Evolutionary conservation across 805 yeast species (phyloP).

Genomic region (Starmerella sirachaensis): DNA sequence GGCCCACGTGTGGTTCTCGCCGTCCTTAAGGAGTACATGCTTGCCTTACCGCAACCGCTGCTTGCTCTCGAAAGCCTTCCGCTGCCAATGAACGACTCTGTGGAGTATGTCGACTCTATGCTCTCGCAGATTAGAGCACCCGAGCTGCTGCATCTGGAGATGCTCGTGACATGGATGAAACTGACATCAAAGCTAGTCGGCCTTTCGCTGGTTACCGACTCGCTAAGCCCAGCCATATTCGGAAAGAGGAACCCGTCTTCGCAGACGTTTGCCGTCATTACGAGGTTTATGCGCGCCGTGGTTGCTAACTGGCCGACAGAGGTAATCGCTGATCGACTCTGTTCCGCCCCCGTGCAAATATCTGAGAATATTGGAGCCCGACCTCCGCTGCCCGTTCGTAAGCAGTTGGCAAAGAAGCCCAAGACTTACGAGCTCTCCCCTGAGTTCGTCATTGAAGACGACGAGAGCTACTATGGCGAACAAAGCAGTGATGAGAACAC

Average conservation of each 20-base stretch:
- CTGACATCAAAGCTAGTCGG: neutral
- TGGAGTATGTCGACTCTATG: conserved; percentile 33
- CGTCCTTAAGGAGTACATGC: conserved; percentile 34
- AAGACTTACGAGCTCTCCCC: no score
- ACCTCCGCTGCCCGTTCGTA: no score
- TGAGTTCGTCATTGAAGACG: no score
- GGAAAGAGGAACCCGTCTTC: conserved; percentile 39
- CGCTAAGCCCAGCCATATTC: conserved; percentile 44
- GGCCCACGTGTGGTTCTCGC: conserved; percentile 43
- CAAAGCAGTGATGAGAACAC: no score
- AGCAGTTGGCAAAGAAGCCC: no score
- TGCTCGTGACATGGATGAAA: conserved; percentile 2
- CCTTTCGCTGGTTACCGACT: conserved; percentile 30
- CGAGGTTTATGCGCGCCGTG: conserved; percentile 42
- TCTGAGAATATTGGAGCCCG: no score
- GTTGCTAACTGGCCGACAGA: conserved; percentile 33
- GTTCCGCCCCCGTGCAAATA: neutral
- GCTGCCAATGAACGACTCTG: conserved; percentile 43
- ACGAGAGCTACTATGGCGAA: no score
- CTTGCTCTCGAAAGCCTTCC: conserved; percentile 39
- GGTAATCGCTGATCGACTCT: neutral
- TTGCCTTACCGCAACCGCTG: conserved; percentile 43
- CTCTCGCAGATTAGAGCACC: conserved; percentile 24
- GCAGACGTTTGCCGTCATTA: conserved; percentile 40
- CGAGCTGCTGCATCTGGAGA: conserved; percentile 4